Conservation (phyloP, 2,329 filamentous ascomycete genomes). For the Fusarium algeriense region DNA sequence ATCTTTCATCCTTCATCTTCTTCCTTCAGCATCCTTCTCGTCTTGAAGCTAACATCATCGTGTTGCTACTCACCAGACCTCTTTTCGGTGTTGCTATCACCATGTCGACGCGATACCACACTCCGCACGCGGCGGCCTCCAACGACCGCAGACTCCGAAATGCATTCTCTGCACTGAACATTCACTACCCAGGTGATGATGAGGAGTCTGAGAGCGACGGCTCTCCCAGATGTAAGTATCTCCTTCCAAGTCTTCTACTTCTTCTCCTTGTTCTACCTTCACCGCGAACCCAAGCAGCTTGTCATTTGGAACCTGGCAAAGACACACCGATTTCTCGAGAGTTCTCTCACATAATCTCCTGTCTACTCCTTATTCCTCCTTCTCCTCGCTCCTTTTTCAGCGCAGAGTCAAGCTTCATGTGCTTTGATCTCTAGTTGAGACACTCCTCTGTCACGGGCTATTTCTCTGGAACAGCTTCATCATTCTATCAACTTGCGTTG, state of each 20-base stretch:
- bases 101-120: slow-evolving; percentile 30
- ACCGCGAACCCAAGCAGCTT: not conserved
- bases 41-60: not conserved
- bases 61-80: not conserved
- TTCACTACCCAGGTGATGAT: slow-evolving; percentile 3
- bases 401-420: not conserved
- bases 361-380: not conserved
- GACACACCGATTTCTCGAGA: not conserved
- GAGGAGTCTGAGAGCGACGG: slow-evolving; percentile 4
- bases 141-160: slow-evolving; percentile 14
- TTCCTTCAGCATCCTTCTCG: no score
- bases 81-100: not conserved
- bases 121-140: slow-evolving; percentile 1
- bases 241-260: not conserved
- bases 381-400: not conserved
- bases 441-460: not conserved
- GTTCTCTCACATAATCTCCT: not conserved
- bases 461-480: not conserved
- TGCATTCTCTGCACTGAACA: slow-evolving; percentile 8
- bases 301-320: not conserved
- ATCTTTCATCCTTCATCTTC: not conserved
- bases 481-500: not conserved
- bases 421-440: not conserved
- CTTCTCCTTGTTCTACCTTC: not conserved
- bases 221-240: slow-evolving; percentile 17